These are phyloP conservation scores for Cryptococcus wingfieldii DNA, from an alignment of 1,284 basidiomycete species.

Conservation along the genomic window DNA sequence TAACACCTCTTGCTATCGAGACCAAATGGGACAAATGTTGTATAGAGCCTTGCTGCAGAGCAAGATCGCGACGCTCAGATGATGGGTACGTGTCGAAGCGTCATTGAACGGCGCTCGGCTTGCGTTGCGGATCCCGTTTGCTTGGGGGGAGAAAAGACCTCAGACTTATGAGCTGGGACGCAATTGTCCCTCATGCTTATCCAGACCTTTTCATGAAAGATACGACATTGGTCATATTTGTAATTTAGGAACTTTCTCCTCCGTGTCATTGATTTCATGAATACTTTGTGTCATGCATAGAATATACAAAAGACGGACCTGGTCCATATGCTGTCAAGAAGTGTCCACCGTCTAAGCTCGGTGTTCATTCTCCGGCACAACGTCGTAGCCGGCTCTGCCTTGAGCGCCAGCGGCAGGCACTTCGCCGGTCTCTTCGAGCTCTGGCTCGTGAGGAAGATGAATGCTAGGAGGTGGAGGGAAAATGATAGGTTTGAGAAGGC, in stretches of 20 bases:
- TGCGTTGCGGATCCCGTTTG: too few relatives aligned
- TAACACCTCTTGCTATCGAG: too few relatives aligned
- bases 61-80: too few relatives aligned
- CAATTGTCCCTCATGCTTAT: too few relatives aligned
- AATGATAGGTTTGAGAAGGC: conserved; percentile 65
- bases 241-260: background rate
- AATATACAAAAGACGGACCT: background rate
- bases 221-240: too few relatives aligned
- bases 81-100: too few relatives aligned
- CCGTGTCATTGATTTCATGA: background rate
- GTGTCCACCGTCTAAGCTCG: background rate
- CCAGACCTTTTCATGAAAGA: too few relatives aligned
- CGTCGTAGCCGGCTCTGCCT: conserved; percentile 37
- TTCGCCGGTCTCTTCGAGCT: conserved; percentile 35
- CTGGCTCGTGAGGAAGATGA: conserved; percentile 38
- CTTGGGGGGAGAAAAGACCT: too few relatives aligned
- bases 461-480: conserved; percentile 32
- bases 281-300: background rate
- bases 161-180: too few relatives aligned
- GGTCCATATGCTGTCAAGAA: background rate
- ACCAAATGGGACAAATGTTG: too few relatives aligned
- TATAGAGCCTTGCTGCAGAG: too few relatives aligned
- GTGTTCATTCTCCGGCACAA: conserved; percentile 13
- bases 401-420: conserved; percentile 32
- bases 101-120: too few relatives aligned